Evolutionary conservation across 805 yeast species (phyloP), one percentile per base, ranked within the genome.

Genomic region (Yarrowia alimentaria): DNA sequence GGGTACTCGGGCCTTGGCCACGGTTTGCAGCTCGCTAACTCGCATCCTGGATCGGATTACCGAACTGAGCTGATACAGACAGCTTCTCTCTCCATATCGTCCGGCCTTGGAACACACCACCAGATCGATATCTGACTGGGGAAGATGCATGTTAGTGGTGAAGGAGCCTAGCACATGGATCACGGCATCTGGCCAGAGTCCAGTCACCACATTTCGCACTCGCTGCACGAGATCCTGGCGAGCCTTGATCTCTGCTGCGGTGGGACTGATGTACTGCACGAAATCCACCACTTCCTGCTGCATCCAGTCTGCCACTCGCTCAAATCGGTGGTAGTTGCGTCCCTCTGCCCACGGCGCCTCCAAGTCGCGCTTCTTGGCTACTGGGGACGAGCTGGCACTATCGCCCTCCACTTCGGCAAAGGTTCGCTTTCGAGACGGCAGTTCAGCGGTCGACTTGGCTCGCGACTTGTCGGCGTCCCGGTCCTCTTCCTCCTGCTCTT

Each of bases 101-200:
- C 82, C 80, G 73, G 67, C 17, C 95, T 83, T n/a, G n/a, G n/a
- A n/a, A 3, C 82, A 71, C 18, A 91, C 77, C 35, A 90, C 97
- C 81, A 93, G 82, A 66, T 91, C 99, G 24, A 91, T 88, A 72
- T 91, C 99, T 0, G 96, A 87, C 1, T 95, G 95, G 0, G 98
- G 98, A 13, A 91, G 71, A 62, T 89, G 91, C 55, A 91, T 69
- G 62, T 90, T 96, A 0, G 97, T 90, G 0, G 98, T 96, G 64
- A 79, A 85, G 0, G 97, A 90, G 0, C 99, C 99, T 70, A 93
- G 91, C 6, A 90, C 95, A 55, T 82, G 82, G 4, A 85, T 78
- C 52, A 82, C 84, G 12, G 91, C 80, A 55, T 79, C 85, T 1
- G 81, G 80, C 96, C 97, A 91, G 49, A 82, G 68, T 2, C 66